Evolutionary conservation across 192 early-diverging fungal genomes (phyloP).

Genomic region (Coemansia sp.): DNA sequence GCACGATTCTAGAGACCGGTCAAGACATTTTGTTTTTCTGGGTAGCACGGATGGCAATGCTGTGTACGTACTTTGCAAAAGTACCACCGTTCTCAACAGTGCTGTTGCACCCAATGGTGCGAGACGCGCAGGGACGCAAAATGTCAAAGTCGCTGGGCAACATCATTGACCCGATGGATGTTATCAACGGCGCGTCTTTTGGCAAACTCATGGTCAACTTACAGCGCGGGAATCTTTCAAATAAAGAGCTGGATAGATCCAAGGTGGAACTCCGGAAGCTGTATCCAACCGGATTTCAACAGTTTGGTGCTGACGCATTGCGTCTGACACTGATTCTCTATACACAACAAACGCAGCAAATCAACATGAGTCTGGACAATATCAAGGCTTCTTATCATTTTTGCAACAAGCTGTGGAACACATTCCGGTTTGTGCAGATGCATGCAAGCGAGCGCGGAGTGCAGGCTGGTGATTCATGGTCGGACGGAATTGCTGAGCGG

Average conservation of each 20-base stretch:
- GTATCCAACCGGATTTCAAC: conserved; percentile 87
- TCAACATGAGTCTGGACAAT: conserved; percentile 87
- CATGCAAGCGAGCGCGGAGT: conserved; percentile 23
- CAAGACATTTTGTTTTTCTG: conserved; percentile 98
- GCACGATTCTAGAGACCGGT: conserved; percentile 86
- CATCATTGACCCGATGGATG: conserved; percentile 64
- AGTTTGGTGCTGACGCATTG: conserved; percentile 88
- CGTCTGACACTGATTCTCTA: conserved; percentile 67
- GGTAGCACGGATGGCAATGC: conserved; percentile 97
- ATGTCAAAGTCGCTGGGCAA: conserved; percentile 87
- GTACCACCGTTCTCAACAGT: conserved; percentile 83
- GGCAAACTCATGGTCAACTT: conserved; percentile 64
- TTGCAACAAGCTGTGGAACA: conserved; percentile 97
- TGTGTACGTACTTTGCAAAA: conserved; percentile 79
- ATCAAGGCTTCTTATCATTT: conserved; percentile 85
- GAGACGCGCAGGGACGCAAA: conserved; percentile 62
- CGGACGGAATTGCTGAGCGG: conserved; percentile 33
- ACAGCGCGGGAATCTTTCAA: conserved; percentile 69
- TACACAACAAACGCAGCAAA: conserved; percentile 82
- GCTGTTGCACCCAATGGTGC: conserved; percentile 93
- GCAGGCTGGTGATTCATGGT: conserved; percentile 6
- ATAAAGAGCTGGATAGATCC: conserved; percentile 69
- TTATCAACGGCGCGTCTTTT: conserved; percentile 65
- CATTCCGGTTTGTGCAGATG: conserved; percentile 58
- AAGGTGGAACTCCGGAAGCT: conserved; percentile 65